phyloP scores from a whole-genome alignment of 2,329 filamentous ascomycete species.

The Fusarium stilboides region DNA sequence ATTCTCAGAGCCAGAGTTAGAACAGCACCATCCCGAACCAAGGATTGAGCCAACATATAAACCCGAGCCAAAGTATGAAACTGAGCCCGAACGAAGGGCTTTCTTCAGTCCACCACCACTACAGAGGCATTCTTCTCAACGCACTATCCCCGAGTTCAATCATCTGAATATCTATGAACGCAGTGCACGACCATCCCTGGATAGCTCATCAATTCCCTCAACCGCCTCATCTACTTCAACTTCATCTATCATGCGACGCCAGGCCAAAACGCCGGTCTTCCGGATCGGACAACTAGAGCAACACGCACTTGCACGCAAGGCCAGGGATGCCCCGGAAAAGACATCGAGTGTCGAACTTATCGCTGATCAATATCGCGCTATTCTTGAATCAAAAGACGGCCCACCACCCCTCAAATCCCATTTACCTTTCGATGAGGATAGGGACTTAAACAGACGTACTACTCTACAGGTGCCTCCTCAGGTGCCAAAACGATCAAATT shows the following conservation, averaged over 20 bases:
- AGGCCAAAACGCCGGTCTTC: constrained; percentile 67
- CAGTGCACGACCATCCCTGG: constrained; percentile 44
- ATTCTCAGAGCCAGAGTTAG: constrained; percentile 34
- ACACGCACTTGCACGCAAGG: constrained; percentile 43
- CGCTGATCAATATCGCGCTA: constrained; percentile 65
- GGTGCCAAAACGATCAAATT: constrained; percentile 21
- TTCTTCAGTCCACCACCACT: constrained; percentile 27
- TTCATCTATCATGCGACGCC: constrained; percentile 57
- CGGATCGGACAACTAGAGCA: constrained; percentile 66
- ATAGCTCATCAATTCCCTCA: constrained; percentile 49
- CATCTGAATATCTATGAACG: constrained; percentile 45
- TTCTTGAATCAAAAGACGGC: constrained; percentile 58
- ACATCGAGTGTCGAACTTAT: constrained; percentile 63
- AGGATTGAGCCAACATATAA: constrained; percentile 15
- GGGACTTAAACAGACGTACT: constrained; percentile 23
- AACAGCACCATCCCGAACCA: constrained; percentile 15
- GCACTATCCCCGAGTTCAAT: constrained; percentile 48
- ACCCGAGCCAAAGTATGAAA: constrained; percentile 6
- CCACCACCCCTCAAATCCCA: constrained; percentile 56
- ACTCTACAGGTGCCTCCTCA: constrained; percentile 37
- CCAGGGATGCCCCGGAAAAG: constrained; percentile 50
- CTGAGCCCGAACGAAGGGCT: constrained; percentile 30
- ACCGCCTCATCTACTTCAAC: constrained; percentile 55
- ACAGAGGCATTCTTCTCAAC: constrained; percentile 37
- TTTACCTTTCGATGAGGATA: constrained; percentile 24